phyloP scores from a whole-genome alignment of 1,284 basidiomycete genomes.

The Rhizoctonia solani region DNA sequence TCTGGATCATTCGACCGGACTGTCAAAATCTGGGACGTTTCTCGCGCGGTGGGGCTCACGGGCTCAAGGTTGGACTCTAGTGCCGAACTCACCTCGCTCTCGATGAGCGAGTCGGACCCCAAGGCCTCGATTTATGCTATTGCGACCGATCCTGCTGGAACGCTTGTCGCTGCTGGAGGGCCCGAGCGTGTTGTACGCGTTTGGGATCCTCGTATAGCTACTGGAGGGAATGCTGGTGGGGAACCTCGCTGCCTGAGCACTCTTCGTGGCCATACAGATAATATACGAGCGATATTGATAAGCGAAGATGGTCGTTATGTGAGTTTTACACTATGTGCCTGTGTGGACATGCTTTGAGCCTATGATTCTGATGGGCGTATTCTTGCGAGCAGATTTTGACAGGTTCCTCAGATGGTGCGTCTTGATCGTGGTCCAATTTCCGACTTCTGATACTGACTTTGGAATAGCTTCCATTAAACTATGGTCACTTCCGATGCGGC shows the following conservation, averaged over 20 bases:
- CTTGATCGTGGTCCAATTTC: neutral
- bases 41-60: conserved; percentile 45
- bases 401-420: conserved; percentile 81
- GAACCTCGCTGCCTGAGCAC: conserved; percentile 15
- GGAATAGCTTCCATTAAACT: conserved; percentile 76
- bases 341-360: neutral
- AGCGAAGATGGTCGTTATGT: conserved; percentile 90
- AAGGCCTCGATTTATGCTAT: conserved; percentile 83
- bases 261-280: conserved; percentile 84
- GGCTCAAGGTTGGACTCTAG: conserved; percentile 42
- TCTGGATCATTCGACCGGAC: conserved; percentile 94
- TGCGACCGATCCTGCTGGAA: conserved; percentile 77
- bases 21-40: conserved; percentile 94
- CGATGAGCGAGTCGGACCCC: conserved; percentile 51
- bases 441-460: too few relatives aligned
- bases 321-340: conserved; percentile 45
- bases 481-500: conserved; percentile 89
- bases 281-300: conserved; percentile 86
- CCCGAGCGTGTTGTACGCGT: conserved; percentile 88
- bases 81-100: conserved; percentile 44
- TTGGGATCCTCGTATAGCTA: conserved; percentile 86
- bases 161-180: conserved; percentile 83
- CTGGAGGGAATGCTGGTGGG: conserved; percentile 71
- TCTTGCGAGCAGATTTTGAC: conserved; percentile 68
- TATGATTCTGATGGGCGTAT: neutral